Conservation (phyloP, 768 basidiomycete genomes). For the Harrya chromipes region DNA sequence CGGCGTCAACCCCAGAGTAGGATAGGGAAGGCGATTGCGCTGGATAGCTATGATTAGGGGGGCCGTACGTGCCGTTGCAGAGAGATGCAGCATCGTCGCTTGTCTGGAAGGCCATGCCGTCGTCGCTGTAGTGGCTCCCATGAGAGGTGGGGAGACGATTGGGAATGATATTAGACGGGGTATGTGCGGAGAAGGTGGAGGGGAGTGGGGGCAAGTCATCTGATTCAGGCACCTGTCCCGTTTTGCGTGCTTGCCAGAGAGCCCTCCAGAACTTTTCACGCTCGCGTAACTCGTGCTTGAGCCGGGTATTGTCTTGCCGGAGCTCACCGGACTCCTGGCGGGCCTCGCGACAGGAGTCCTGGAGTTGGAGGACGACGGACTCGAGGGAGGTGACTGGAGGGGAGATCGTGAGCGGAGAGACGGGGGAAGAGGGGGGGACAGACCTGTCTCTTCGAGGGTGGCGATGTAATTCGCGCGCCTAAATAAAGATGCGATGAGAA, state of each 20-base stretch:
- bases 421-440: constrained; percentile 3
- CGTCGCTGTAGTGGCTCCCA: constrained; percentile 36
- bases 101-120: constrained; percentile 48
- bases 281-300: constrained; percentile 63
- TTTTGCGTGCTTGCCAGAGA: constrained; percentile 64
- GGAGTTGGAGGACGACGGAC: constrained; percentile 78
- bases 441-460: constrained; percentile 80
- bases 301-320: constrained; percentile 60
- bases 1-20: constrained; percentile 33
- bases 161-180: constrained; percentile 31
- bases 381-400: constrained; percentile 73
- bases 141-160: constrained; percentile 40
- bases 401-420: constrained; percentile 15
- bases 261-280: constrained; percentile 73
- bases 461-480: constrained; percentile 81
- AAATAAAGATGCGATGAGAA: constrained; percentile 22
- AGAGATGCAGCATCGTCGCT: constrained; percentile 44
- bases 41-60: constrained; percentile 38
- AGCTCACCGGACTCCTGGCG: constrained; percentile 59
- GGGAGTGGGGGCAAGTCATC: constrained; percentile 53
- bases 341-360: constrained; percentile 74
- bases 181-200: constrained; percentile 38
- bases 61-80: constrained; percentile 44
- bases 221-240: constrained; percentile 46
- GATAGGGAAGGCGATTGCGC: constrained; percentile 48